Conservation (phyloP, 768 basidiomycete species). For the Psilocybe sp. region DNA sequence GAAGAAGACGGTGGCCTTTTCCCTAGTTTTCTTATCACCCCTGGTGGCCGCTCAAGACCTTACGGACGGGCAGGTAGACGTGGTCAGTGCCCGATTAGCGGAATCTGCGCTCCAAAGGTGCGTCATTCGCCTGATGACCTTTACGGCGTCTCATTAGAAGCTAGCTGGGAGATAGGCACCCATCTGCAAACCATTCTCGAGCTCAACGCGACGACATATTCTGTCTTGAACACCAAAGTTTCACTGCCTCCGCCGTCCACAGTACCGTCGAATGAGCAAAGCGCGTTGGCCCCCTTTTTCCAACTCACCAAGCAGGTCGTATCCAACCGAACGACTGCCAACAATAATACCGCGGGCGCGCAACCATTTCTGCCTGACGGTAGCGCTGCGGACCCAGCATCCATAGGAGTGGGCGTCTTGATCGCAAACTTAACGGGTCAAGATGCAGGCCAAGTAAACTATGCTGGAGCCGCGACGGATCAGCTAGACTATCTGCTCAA, state of each 20-base stretch:
- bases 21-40: not conserved
- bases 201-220: conserved; percentile 40
- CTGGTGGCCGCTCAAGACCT: conserved; percentile 24
- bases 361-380: conserved; percentile 58
- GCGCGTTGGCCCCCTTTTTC: conserved; percentile 41
- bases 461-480: conserved; percentile 58
- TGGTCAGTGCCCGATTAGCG: conserved; percentile 33
- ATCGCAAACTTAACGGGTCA: conserved; percentile 47
- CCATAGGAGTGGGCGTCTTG: conserved; percentile 70
- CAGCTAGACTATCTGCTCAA: conserved; percentile 64
- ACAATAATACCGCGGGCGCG: conserved; percentile 42
- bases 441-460: conserved; percentile 43
- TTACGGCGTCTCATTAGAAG: not conserved
- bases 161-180: conserved; percentile 58
- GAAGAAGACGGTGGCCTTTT: no score
- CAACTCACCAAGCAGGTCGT: conserved; percentile 51
- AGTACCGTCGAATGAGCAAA: no score
- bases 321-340: conserved; percentile 39
- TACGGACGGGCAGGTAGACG: conserved; percentile 28
- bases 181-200: conserved; percentile 49
- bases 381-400: conserved; percentile 75
- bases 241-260: not conserved
- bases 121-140: not conserved
- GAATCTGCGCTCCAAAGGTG: conserved; percentile 37
- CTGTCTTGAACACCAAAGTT: conserved; percentile 34